Evolutionary conservation across 805 yeast genomes (phyloP), one percentile per base, ranked within the genome.

Genomic region (Sugiyamaella qingdaonensis): DNA sequence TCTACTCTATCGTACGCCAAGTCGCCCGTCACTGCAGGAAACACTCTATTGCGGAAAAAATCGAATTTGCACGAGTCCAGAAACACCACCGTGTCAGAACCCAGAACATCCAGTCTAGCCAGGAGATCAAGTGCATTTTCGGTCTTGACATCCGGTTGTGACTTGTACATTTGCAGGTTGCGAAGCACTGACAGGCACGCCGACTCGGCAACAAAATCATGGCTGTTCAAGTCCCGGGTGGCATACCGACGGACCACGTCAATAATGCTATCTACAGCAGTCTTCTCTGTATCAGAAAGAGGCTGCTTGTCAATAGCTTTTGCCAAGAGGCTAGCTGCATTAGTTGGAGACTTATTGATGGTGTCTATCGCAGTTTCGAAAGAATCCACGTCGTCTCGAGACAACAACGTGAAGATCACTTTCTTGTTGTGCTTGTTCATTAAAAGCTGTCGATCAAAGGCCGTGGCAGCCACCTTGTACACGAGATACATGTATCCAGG

Each of bases 201-300:
- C 8, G 63, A 58, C 14, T 45, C 46, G 4, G 59, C 44, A 11
- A 43, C 52, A 11, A 33, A 37, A 27, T 61, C 61, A 29, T 44
- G 45, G 10, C 37, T 42, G 18, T 54, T 53, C 35, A 60, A 32
- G 29, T 61, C 64, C 1, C 58, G 54, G 1, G 60, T 49, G 8
- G 63, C 59, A 44, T 48, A 61, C 7, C 62, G 46, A 37, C 51
- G 56, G 8, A 55, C 31, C 8, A 60, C 53, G 2, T 32, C n/a
- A 14, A 45, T 14, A n/a, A 50, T 27, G 19, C 21, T 27, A n/a
- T 35, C 27, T 2, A 36, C 19, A 35, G 11, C 16, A 24, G 39
- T 2, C 10, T 47, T 42, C 24, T 45, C 48, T 10, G 4, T 4
- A 31, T 45, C 36, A 13, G 33, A 10, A 14, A 14, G n/a, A 10